Base-by-base conservation (phyloP, 768 basidiomycete genomes). In the Mycena belliarum region DNA sequence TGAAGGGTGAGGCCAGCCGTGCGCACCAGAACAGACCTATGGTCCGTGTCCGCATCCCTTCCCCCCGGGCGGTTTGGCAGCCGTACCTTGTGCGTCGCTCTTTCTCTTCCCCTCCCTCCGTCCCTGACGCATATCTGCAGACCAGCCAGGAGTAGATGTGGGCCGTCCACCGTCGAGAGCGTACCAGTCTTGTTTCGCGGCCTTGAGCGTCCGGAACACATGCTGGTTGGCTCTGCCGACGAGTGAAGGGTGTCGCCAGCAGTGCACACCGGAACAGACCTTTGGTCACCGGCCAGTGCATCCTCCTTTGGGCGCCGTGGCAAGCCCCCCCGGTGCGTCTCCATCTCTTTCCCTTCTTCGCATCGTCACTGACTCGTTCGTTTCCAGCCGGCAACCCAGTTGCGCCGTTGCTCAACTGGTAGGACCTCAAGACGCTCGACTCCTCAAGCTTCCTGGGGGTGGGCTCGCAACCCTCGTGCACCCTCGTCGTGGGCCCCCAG, bases 401-500 rank as follows among this genome's bases (percentile, higher is more conserved):
- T 10, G 24, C 28, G 37, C 16, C 37, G 4, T n/a, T 15, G 33
- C 12, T 10, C 44, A 28, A 6, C 29, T 32, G 29, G 4, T 28
- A 45, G 24, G 44, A 18, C 45, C 28, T 47, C 45, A 47, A 32
- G 12, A 32, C 7, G n/a, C n/a, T n/a, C n/a, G n/a, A n/a, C n/a
- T 26, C 45, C 28, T 47, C 45, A 32, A 47, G 45, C 20, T 55
- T 55, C 54, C 45, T 38, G 54, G 46, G 54, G 54, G 37, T 46
- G 54, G 54, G 54, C 29, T 55, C 44, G 46, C 54, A 47, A 55
- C 54, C 54, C 54, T 55, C 54, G 54, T 55, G 54, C 54, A 55
- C 54, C 54, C 54, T 55, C 41, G 54, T 47, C 46, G 46, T 48
- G 44, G 54, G 54, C 45, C 54, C n/a, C 46, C 54, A 32, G 24